phyloP scores from a whole-genome alignment of 2,329 filamentous ascomycete species.

The Ceratocystis papillata region DNA sequence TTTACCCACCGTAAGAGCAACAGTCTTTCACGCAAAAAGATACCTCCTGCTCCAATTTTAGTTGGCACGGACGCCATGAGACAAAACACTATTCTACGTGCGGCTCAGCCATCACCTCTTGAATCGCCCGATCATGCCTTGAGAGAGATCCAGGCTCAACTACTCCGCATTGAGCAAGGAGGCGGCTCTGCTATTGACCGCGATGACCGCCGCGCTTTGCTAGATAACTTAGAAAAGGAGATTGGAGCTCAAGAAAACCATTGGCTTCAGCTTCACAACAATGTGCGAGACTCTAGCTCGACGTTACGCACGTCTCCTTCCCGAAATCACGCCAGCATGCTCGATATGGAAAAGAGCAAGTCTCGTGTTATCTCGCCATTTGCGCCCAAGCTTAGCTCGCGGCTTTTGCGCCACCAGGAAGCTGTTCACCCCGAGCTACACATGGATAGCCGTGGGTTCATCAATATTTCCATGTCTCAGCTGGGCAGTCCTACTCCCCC shows the following conservation, averaged over 20 bases:
- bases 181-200: not conserved
- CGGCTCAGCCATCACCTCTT: conserved; percentile 42
- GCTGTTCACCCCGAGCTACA: conserved; percentile 20
- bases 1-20: conserved; percentile 46
- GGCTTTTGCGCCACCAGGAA: conserved; percentile 15
- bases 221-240: conserved; percentile 51
- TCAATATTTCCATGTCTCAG: conserved; percentile 28
- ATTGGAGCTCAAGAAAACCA: conserved; percentile 50
- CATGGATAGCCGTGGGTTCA: conserved; percentile 15
- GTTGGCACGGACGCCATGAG: conserved; percentile 35
- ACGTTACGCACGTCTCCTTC: conserved; percentile 33
- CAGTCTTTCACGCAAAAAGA: conserved; percentile 40
- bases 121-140: conserved; percentile 43
- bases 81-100: conserved; percentile 38
- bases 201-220: conserved; percentile 32
- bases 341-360: conserved; percentile 1
- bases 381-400: conserved; percentile 17
- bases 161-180: conserved; percentile 37
- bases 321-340: conserved; percentile 10
- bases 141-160: conserved; percentile 42
- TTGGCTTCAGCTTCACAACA: conserved; percentile 48
- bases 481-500: conserved; percentile 45
- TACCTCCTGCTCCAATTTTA: conserved; percentile 46
- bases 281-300: conserved; percentile 43
- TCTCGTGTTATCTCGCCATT: conserved; percentile 14